A percentile compares a stretch with the other conserved stretches of the same genome.
Evolutionary conservation across 108 stramenopile species (phyloP).

Genomic region (Schizochytrium sp.): DNA sequence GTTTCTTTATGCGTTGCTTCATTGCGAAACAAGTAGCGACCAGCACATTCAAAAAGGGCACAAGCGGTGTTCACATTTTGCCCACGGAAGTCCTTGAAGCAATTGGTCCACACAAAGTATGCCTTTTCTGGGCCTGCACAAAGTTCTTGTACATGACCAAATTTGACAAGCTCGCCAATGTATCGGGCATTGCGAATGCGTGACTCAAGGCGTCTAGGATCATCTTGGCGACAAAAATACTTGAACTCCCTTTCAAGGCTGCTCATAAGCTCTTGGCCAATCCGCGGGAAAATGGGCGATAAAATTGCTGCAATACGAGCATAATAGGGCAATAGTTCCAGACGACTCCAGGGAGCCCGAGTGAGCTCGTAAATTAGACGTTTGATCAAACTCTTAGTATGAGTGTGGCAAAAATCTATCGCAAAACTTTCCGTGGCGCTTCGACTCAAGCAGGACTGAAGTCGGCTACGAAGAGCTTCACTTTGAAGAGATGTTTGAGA

Average conservation of each 20-base stretch:
- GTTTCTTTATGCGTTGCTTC: conserved; percentile 27
- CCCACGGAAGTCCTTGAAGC: neutral
- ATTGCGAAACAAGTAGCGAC: conserved; percentile 38
- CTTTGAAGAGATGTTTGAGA: neutral
- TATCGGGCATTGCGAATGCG: conserved; percentile 51
- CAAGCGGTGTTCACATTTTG: conserved; percentile 39
- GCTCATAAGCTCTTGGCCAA: conserved; percentile 29
- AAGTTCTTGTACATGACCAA: conserved; percentile 55
- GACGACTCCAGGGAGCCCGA: conserved; percentile 34
- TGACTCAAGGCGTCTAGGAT: neutral
- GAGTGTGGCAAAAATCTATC: conserved; percentile 48
- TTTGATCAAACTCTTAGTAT: conserved; percentile 25
- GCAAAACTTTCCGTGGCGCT: conserved; percentile 58
- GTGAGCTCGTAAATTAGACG: conserved; percentile 20
- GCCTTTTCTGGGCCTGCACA: conserved; percentile 42
- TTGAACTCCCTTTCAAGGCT: conserved; percentile 19
- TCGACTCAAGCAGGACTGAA: conserved; percentile 10
- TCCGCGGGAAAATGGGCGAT: conserved; percentile 44
- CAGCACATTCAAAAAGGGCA: conserved; percentile 36
- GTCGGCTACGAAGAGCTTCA: conserved; percentile 19
- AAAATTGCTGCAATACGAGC: conserved; percentile 44
- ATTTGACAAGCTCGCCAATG: conserved; percentile 54
- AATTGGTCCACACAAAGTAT: conserved; percentile 54
- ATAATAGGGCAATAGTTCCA: conserved; percentile 41
- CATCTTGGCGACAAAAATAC: neutral